phyloP scores from a whole-genome alignment of 2,329 filamentous ascomycete species.

The Trichoderma semiorbis region DNA sequence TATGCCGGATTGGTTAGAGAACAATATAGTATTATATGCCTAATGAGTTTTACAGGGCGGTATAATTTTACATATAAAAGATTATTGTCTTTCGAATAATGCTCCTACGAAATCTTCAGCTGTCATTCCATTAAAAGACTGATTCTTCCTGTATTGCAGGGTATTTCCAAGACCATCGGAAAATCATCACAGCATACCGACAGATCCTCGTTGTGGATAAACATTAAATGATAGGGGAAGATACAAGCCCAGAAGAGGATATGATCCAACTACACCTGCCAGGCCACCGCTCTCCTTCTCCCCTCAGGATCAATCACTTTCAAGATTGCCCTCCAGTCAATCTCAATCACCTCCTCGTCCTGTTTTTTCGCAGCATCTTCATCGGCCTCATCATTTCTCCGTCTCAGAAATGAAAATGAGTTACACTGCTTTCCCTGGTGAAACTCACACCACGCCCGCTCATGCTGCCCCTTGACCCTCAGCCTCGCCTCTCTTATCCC shows the following conservation, averaged over 20 bases:
- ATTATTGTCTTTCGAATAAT: background rate
- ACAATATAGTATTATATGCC: background rate
- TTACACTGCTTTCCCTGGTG: slow-evolving; percentile 27
- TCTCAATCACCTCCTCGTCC: slow-evolving; percentile 21
- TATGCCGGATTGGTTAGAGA: background rate
- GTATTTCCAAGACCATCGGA: too few relatives aligned
- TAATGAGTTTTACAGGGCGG: too few relatives aligned
- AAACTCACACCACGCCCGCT: slow-evolving; percentile 41
- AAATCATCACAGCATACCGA: too few relatives aligned
- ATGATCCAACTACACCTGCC: background rate
- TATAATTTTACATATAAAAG: too few relatives aligned
- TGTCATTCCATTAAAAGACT: background rate
- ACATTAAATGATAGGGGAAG: too few relatives aligned
- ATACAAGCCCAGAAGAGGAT: rapidly evolving
- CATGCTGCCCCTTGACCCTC: slow-evolving; percentile 36
- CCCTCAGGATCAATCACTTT: slow-evolving; percentile 31
- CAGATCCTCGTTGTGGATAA: too few relatives aligned
- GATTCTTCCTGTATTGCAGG: background rate
- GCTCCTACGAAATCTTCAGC: rapidly evolving
- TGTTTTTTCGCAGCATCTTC: background rate
- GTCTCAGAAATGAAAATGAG: background rate
- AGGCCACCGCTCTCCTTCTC: slow-evolving; percentile 23
- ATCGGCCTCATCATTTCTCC: background rate
- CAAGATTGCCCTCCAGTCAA: slow-evolving; percentile 34
- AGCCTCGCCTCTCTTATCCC: slow-evolving; percentile 41